phyloP scores from a whole-genome alignment of 441 rosid species.

The Populus hybrid region DNA sequence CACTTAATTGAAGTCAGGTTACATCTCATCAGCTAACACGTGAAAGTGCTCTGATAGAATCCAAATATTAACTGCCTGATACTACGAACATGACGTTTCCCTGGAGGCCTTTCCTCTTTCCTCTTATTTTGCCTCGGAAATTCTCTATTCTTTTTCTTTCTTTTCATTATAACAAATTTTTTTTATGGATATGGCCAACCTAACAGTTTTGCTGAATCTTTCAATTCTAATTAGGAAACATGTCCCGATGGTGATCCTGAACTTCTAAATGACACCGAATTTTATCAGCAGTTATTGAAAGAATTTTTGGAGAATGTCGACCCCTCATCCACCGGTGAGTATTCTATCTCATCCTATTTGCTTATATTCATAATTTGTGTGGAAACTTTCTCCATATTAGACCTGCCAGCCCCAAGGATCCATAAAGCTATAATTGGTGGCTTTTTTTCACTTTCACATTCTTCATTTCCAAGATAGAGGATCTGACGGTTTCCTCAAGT shows the following conservation, averaged over 20 bases:
- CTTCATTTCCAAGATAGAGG: background rate
- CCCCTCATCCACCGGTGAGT: conserved; percentile 64
- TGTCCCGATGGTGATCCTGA: conserved; percentile 73
- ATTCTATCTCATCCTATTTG: background rate
- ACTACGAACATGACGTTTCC: background rate
- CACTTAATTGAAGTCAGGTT: background rate
- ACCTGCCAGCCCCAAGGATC: background rate
- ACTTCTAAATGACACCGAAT: conserved; percentile 82
- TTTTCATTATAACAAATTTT: background rate
- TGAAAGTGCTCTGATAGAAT: background rate
- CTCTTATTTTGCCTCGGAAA: background rate
- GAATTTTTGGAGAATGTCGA: conserved; percentile 83
- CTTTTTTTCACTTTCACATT: background rate
- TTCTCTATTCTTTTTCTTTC: background rate
- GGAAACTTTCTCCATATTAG: background rate
- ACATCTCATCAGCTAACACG: background rate
- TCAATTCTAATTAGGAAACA: conserved; percentile 41
- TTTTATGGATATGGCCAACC: background rate
- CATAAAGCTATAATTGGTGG: background rate
- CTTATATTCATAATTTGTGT: background rate
- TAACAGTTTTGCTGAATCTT: background rate
- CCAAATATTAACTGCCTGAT: background rate
- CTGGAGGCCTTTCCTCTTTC: background rate
- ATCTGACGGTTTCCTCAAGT: background rate
- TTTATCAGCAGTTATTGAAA: conserved; percentile 77